Conservation (phyloP, 441 rosid genomes). For the Viola pubescens region DNA sequence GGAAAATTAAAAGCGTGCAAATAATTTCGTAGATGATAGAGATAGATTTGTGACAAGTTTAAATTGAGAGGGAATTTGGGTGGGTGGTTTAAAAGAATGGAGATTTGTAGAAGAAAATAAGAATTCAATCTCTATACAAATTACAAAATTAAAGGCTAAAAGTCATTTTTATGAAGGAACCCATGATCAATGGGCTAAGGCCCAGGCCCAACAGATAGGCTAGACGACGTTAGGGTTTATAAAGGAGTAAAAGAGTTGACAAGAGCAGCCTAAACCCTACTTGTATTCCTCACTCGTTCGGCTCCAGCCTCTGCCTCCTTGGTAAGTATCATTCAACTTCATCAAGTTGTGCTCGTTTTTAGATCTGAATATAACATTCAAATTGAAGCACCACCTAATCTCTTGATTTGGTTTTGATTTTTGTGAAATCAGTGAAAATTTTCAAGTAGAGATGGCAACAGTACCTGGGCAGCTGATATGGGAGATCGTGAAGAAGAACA, state of each 20-base stretch:
- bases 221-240: too few species aligned
- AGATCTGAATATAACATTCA: background rate
- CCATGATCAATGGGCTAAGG: background rate
- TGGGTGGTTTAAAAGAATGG: background rate
- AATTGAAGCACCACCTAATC: background rate
- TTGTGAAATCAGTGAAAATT: background rate
- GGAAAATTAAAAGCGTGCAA: too few species aligned
- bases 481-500: conserved; percentile 40
- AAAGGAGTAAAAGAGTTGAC: too few species aligned
- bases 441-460: conserved; percentile 21
- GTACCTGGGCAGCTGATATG: conserved; percentile 36
- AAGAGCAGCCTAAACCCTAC: background rate
- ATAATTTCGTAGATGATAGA: too few species aligned
- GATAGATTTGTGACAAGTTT: too few species aligned
- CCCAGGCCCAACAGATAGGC: background rate
- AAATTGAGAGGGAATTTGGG: too few species aligned
- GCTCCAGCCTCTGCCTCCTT: too few species aligned
- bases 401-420: background rate
- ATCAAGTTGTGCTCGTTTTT: too few species aligned
- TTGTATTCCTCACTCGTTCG: too few species aligned
- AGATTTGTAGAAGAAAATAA: too few species aligned
- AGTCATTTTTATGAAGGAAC: background rate
- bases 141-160: background rate
- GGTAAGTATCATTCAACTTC: too few species aligned
- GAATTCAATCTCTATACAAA: background rate